Conservation (phyloP, 768 basidiomycete genomes). For the Sutorius australiensis region DNA sequence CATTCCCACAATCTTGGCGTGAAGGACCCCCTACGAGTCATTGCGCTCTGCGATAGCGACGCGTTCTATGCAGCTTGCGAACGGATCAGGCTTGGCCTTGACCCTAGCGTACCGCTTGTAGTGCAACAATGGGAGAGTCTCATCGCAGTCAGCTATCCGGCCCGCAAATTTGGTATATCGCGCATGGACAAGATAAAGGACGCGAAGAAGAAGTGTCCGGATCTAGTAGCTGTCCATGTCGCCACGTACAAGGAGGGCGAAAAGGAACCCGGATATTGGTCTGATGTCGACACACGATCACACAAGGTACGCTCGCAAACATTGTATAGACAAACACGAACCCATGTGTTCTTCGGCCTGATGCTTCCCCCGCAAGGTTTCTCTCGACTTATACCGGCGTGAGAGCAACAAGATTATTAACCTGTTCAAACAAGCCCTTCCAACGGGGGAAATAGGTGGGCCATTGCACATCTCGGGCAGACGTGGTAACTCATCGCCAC, state of each 20-base stretch:
- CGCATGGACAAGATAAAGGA: slow-evolving; percentile 81
- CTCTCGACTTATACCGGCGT: slow-evolving; percentile 86
- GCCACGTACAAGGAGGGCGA: slow-evolving; percentile 93
- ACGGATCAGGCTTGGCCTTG: slow-evolving; percentile 69
- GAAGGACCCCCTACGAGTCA: slow-evolving; percentile 73
- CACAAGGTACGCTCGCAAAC: slow-evolving; percentile 67
- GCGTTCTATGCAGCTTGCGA: slow-evolving; percentile 86
- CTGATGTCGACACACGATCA: slow-evolving; percentile 81
- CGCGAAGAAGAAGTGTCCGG: slow-evolving; percentile 81
- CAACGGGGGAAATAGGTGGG: slow-evolving; percentile 79
- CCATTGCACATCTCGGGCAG: neutral
- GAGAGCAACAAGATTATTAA: slow-evolving; percentile 86
- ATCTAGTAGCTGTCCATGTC: slow-evolving; percentile 84
- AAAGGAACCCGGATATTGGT: slow-evolving; percentile 84
- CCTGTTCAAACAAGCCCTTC: slow-evolving; percentile 76
- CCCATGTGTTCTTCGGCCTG: neutral
- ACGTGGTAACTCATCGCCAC: neutral
- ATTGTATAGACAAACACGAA: neutral
- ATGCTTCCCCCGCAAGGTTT: slow-evolving; percentile 53
- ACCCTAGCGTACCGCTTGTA: slow-evolving; percentile 63
- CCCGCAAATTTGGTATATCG: slow-evolving; percentile 90
- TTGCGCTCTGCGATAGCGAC: slow-evolving; percentile 90
- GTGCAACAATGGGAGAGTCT: slow-evolving; percentile 85
- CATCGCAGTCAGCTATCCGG: slow-evolving; percentile 96
- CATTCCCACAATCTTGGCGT: slow-evolving; percentile 64